These are phyloP conservation scores for Sporisorium exsertum DNA, from an alignment of 1,284 basidiomycete genomes.

Conservation along the genomic window DNA sequence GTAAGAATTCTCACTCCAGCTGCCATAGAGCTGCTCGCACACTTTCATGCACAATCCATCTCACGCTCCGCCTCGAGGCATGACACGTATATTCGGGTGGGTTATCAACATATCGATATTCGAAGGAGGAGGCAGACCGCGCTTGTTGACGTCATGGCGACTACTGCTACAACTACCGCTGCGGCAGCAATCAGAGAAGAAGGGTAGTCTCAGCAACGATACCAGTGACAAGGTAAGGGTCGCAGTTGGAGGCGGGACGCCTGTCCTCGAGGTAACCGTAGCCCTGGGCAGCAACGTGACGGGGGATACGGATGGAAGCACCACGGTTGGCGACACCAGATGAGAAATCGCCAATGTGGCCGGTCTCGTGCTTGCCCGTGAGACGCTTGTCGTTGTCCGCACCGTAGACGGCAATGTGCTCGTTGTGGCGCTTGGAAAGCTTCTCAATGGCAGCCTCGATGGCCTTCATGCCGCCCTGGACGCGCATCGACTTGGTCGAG, in stretches of 20 bases:
- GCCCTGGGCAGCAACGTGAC: constrained; percentile 90
- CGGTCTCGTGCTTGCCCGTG: constrained; percentile 79
- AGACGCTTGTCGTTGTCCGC: constrained; percentile 69
- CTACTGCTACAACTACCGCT: background rate
- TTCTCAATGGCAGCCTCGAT: constrained; percentile 90
- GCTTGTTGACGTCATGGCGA: background rate
- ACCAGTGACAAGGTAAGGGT: constrained; percentile 73
- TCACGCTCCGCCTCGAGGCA: background rate
- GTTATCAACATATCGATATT: constrained; percentile 9
- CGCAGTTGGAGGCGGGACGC: constrained; percentile 87
- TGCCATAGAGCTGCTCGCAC: background rate
- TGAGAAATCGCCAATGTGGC: constrained; percentile 90
- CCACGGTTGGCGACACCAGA: constrained; percentile 98
- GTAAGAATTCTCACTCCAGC: too few species aligned
- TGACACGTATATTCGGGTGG: background rate
- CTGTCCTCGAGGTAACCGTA: constrained; percentile 82
- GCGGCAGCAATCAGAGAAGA: constrained; percentile 27
- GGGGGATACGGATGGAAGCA: constrained; percentile 78
- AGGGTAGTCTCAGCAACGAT: constrained; percentile 93
- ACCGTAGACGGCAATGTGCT: constrained; percentile 70
- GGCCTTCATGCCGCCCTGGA: constrained; percentile 80
- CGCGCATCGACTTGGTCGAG: constrained; percentile 63
- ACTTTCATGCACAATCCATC: background rate
- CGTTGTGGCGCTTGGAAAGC: constrained; percentile 71
- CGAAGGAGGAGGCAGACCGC: background rate